Percentiles rank a stretch among this genome's conserved stretches.
phyloP scores from a whole-genome alignment of 2,329 filamentous ascomycete species.

The Lojkania enalia region DNA sequence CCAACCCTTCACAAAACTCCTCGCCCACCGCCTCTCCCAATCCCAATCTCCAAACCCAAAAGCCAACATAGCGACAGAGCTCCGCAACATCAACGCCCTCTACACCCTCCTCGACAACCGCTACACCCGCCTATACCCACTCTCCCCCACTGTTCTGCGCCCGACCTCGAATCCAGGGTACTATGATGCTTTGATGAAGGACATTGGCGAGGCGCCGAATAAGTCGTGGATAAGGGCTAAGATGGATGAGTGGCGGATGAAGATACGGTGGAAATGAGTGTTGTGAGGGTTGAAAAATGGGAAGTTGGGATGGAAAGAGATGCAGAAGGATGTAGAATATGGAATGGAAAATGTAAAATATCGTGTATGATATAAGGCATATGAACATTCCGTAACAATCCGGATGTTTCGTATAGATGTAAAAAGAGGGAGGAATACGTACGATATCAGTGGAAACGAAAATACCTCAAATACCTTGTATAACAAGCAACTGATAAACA shows the following conservation, averaged over 20 bases:
- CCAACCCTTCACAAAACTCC: slow-evolving; percentile 49
- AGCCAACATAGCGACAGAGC: slow-evolving; percentile 31
- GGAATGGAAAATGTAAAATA: too few relatives aligned
- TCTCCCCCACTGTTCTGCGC: slow-evolving; percentile 32
- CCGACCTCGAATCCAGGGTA: slow-evolving; percentile 41
- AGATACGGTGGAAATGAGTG: slow-evolving; percentile 31
- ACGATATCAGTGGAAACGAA: too few relatives aligned
- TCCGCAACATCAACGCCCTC: slow-evolving; percentile 59
- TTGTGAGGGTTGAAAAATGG: neutral
- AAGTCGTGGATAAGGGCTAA: slow-evolving; percentile 42
- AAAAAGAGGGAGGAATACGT: too few relatives aligned
- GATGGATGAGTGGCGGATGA: slow-evolving; percentile 43
- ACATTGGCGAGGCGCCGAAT: slow-evolving; percentile 40
- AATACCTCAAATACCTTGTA: too few relatives aligned
- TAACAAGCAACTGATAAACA: too few relatives aligned
- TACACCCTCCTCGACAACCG: slow-evolving; percentile 63
- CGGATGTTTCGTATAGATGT: too few relatives aligned
- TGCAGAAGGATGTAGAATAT: too few relatives aligned
- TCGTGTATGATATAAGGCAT: too few relatives aligned
- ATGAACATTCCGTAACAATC: too few relatives aligned
- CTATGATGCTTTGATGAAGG: slow-evolving; percentile 40
- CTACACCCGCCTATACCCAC: slow-evolving; percentile 51
- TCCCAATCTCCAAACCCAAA: slow-evolving; percentile 25
- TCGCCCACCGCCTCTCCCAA: slow-evolving; percentile 46
- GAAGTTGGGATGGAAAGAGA: neutral